Conservation (phyloP, 805 yeast genomes). For the Saccharomycopsis fodiens region DNA sequence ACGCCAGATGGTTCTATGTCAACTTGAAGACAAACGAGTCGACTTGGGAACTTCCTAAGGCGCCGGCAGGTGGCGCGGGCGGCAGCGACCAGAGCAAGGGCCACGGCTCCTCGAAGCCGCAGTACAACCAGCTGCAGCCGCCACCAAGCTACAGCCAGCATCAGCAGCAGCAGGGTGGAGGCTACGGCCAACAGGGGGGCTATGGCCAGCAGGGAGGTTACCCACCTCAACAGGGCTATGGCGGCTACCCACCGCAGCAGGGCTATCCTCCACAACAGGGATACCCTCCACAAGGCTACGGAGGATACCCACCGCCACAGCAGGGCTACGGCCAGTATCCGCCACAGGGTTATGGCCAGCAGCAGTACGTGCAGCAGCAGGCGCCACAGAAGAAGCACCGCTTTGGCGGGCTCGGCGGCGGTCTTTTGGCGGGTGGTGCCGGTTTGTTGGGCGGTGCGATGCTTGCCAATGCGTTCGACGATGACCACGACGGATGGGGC, state of each 20-base stretch:
- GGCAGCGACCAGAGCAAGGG: constrained; percentile 9
- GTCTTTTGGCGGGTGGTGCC: constrained; percentile 41
- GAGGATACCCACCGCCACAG: constrained; percentile 10
- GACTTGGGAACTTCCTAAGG: constrained; percentile 81
- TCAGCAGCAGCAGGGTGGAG: constrained; percentile 8
- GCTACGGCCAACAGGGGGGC: constrained; percentile 19
- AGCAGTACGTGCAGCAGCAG: constrained; percentile 22
- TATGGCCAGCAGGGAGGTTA: constrained; percentile 20
- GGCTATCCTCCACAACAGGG: constrained; percentile 16
- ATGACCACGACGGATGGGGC: constrained; percentile 24
- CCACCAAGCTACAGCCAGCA: constrained; percentile 8
- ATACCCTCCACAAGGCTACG: constrained; percentile 8
- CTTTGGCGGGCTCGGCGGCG: constrained; percentile 30
- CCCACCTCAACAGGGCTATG: constrained; percentile 21
- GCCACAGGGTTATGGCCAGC: constrained; percentile 23
- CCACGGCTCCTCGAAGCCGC: constrained; percentile 15
- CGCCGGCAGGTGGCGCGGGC: constrained; percentile 8
- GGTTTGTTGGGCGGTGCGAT: constrained; percentile 59
- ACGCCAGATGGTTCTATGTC: constrained; percentile 57
- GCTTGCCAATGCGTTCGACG: constrained; percentile 37
- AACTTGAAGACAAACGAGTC: constrained; percentile 62
- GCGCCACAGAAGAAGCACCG: constrained; percentile 28
- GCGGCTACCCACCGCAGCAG: constrained; percentile 24
- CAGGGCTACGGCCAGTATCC: constrained; percentile 16
- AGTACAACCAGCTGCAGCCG: constrained; percentile 19